Percentiles rank a stretch among this genome's conserved stretches.
Evolutionary conservation across 345 rosid genomes (phyloP).

Genomic region (Pistacia atlantica): DNA sequence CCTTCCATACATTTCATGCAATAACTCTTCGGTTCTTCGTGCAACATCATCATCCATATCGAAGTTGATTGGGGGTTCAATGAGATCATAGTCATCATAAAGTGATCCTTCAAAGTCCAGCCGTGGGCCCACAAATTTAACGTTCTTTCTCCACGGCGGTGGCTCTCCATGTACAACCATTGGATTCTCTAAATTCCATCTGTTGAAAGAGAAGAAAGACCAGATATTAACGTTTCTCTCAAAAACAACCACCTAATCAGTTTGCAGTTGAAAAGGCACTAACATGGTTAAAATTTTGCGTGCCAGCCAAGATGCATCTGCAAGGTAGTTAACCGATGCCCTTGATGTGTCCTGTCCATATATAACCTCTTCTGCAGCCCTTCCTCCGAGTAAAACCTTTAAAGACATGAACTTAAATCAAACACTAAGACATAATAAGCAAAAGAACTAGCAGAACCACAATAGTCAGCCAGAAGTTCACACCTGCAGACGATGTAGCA

Average conservation of each 20-base stretch:
- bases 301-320: slow-evolving; percentile 97
- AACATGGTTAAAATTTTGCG: slow-evolving; percentile 85
- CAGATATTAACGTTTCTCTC: slow-evolving; percentile 6
- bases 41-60: slow-evolving; percentile 83
- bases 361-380: slow-evolving; percentile 95
- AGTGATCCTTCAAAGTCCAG: slow-evolving; percentile 94
- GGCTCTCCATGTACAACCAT: slow-evolving; percentile 95
- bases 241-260: slow-evolving; percentile 1
- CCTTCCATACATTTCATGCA: slow-evolving; percentile 55
- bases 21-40: slow-evolving; percentile 69
- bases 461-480: slow-evolving; percentile 21
- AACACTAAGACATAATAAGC: neutral
- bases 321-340: slow-evolving; percentile 82
- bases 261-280: slow-evolving; percentile 21
- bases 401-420: neutral
- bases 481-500: slow-evolving; percentile 94
- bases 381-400: slow-evolving; percentile 85
- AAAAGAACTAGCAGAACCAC: slow-evolving; percentile 9
- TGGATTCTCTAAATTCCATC: slow-evolving; percentile 95
- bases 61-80: slow-evolving; percentile 82
- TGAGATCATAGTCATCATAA: slow-evolving; percentile 68
- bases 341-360: slow-evolving; percentile 88
- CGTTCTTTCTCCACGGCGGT: slow-evolving; percentile 83
- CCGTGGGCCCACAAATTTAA: slow-evolving; percentile 81
- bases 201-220: slow-evolving; percentile 33